phyloP scores from a whole-genome alignment of 1,284 basidiomycete species.

The Sparassis latifolia region DNA sequence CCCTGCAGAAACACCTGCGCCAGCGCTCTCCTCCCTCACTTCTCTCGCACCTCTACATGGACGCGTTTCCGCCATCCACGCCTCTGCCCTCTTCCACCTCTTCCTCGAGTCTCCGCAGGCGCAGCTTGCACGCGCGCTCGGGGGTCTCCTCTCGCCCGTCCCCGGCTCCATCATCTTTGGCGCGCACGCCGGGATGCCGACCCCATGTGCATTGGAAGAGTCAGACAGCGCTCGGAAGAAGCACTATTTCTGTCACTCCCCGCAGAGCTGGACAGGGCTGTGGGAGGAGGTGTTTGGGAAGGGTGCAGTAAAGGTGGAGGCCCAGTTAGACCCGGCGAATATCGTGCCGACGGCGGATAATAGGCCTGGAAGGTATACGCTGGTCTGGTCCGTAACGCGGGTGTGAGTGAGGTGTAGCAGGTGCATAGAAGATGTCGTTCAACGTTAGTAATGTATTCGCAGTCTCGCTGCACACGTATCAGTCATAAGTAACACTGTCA shows the following conservation, averaged over 20 bases:
- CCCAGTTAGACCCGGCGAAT: constrained; percentile 1
- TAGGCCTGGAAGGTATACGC: neutral
- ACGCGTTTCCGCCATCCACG: constrained; percentile 40
- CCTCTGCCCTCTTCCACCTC: constrained; percentile 46
- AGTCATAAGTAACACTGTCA: no score
- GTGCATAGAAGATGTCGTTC: no score
- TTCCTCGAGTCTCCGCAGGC: constrained; percentile 39
- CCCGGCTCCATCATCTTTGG: constrained; percentile 34
- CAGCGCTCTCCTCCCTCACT: constrained; percentile 28
- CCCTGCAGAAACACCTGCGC: constrained; percentile 17
- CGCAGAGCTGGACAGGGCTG: constrained; percentile 25
- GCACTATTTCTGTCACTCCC: constrained; percentile 20
- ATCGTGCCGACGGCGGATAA: neutral
- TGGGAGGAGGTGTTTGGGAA: constrained; percentile 26
- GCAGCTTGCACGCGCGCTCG: constrained; percentile 33
- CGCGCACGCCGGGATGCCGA: neutral
- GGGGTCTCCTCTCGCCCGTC: constrained; percentile 31
- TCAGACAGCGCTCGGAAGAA: neutral
- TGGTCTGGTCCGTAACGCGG: neutral
- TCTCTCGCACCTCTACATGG: constrained; percentile 39
- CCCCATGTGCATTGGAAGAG: neutral
- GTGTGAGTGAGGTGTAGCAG: neutral
- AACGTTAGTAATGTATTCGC: no score
- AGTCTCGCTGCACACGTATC: no score
- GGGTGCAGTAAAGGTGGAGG: constrained; percentile 21